Base-by-base conservation (phyloP, 768 basidiomycete species). In the Trametes gibbosa region DNA sequence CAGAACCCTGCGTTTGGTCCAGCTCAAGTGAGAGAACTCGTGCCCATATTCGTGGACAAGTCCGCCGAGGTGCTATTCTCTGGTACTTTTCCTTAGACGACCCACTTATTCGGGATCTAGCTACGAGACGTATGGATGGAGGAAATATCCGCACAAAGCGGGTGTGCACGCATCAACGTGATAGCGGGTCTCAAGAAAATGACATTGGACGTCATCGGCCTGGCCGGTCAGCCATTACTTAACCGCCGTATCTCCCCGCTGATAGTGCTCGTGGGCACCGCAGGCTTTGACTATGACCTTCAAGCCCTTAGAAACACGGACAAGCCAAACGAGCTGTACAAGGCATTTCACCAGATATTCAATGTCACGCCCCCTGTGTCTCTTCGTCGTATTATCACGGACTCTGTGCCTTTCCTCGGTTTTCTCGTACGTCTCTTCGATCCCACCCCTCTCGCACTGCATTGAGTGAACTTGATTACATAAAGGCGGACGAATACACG, bases 271-370 rank as follows among this genome's bases (percentile, higher is more conserved):
- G 16, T 19, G 16, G 17, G 21, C 16, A 29, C 43, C 13, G 12
- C 55, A 71, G 74, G 74, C 2, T 75, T 75, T 54, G 61, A 65
- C 55, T 74, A 74, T 58, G 52, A 67, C 25, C 69, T 75, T 53
- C 59, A 72, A 17, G 61, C 71, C 1, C 62, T 75, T 17, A 65
- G 63, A 34, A 54, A 58, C 14, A 49, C 61, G 17, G 69, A 65
- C 6, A 47, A 56, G 27, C 53, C 53, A 8, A 71, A 69, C 55
- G 75, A 74, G 56, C 67, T 76, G 1, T 66, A 58, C 32, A 35
- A 19, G 10, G 46, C 55, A 16, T 56, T 49, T 25, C 13, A 29
- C 43, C 43, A 24, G 19, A 27, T 40, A 1, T 50, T 50, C 39
- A n/a, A 14, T 19, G 8, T 12, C 3, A 24, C 14, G 5, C 53